These are phyloP conservation scores for Chlamydomonas reinhardtii DNA, from an alignment of 163 green algal genomes.

Conservation along the genomic window DNA sequence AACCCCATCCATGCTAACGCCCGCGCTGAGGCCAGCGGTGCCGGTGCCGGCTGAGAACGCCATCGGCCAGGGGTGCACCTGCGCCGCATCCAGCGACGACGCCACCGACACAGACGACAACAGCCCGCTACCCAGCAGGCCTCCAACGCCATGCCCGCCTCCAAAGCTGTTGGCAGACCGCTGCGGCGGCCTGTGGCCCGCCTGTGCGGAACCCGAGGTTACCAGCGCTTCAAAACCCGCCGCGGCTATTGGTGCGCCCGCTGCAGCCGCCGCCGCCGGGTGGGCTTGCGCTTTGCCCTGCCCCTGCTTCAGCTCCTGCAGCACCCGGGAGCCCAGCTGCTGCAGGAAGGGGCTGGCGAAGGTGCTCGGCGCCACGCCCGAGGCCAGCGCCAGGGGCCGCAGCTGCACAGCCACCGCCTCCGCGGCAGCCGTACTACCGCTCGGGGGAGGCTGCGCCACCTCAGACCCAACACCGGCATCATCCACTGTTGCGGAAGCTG, in stretches of 20 bases:
- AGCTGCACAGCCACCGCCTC: neutral
- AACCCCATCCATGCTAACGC: neutral
- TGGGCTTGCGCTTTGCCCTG: neutral
- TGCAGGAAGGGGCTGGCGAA: slow-evolving; percentile 21
- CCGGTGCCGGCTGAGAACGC: too few species aligned
- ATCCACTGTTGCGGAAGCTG: neutral
- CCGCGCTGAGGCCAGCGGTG: neutral
- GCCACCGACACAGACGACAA: neutral
- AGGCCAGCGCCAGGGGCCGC: neutral
- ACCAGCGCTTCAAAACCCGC: too few species aligned
- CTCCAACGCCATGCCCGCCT: too few species aligned
- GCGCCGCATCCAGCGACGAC: slow-evolving; percentile 12
- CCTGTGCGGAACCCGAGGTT: too few species aligned
- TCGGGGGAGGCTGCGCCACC: neutral
- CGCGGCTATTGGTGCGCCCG: too few species aligned
- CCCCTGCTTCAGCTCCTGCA: neutral
- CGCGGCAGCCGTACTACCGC: neutral
- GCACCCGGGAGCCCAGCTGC: slow-evolving; percentile 14
- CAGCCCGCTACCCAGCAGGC: too few species aligned
- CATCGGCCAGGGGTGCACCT: slow-evolving; percentile 1
- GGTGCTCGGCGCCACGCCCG: neutral
- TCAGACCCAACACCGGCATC: too few species aligned
- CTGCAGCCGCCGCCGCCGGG: too few species aligned
- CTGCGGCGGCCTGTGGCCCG: too few species aligned
- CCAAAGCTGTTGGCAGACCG: too few species aligned